phyloP scores from a whole-genome alignment of 2,329 filamentous ascomycete genomes.

The Fusarium odoratissimum region DNA sequence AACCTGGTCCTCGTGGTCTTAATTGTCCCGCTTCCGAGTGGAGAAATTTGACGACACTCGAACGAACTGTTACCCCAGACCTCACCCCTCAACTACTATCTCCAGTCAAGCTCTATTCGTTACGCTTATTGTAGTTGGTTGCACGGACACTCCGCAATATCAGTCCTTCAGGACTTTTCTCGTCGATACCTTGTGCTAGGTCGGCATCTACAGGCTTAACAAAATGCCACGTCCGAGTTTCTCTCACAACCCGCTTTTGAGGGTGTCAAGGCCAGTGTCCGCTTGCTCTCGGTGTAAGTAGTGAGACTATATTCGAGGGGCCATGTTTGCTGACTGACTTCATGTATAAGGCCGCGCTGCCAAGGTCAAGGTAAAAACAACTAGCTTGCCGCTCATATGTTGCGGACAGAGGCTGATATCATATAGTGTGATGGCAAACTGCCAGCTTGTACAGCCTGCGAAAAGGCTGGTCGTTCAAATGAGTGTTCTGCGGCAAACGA shows the following conservation, averaged over 20 bases:
- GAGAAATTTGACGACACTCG: slow-evolving; percentile 43
- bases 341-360: slow-evolving; percentile 72
- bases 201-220: slow-evolving; percentile 1
- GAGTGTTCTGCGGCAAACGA: slow-evolving; percentile 96
- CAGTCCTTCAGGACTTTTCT: not conserved
- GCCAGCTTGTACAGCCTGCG: slow-evolving; percentile 93
- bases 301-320: not conserved
- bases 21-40: slow-evolving; percentile 37
- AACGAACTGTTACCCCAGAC: slow-evolving; percentile 35
- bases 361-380: slow-evolving; percentile 80
- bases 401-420: slow-evolving; percentile 13
- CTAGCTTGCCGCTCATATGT: not conserved
- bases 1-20: slow-evolving; percentile 33
- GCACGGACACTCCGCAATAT: not conserved
- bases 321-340: slow-evolving; percentile 1
- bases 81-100: slow-evolving; percentile 22
- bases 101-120: slow-evolving; percentile 15
- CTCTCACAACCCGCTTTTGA: slow-evolving; percentile 69
- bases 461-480: slow-evolving; percentile 85
- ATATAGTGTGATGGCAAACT: slow-evolving; percentile 92
- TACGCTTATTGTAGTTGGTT: not conserved
- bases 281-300: slow-evolving; percentile 79
- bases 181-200: not conserved
- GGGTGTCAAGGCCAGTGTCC: slow-evolving; percentile 82
- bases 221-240: slow-evolving; percentile 61